A percentile compares a stretch with the other conserved stretches of the same genome.
phyloP scores from a whole-genome alignment of 495 filamentous ascomycete genomes.

The Penicillium egyptiacum region DNA sequence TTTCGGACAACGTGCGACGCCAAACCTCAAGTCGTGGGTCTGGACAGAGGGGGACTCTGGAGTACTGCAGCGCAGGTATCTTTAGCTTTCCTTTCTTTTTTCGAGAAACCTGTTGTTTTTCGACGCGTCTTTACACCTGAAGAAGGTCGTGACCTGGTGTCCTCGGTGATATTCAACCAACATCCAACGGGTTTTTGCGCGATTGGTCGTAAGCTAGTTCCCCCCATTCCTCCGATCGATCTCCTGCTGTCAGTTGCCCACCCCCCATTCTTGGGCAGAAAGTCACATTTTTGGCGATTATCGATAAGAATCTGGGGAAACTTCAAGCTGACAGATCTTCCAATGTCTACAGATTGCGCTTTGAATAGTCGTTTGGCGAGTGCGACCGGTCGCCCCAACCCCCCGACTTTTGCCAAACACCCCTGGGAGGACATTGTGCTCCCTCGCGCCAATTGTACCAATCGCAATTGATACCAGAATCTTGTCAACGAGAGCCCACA shows the following conservation, averaged over 20 bases:
- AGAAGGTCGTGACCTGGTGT: slow-evolving; percentile 29
- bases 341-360: slow-evolving; percentile 19
- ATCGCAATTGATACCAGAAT: slow-evolving; percentile 14
- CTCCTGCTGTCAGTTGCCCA: slow-evolving; percentile 44
- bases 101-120: slow-evolving; percentile 8
- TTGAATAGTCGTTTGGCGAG: slow-evolving; percentile 28
- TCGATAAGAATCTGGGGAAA: slow-evolving; percentile 19
- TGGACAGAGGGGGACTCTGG: slow-evolving; percentile 22
- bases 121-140: slow-evolving; percentile 48
- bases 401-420: slow-evolving; percentile 21
- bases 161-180: slow-evolving; percentile 6
- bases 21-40: slow-evolving; percentile 15
- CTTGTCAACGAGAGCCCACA: slow-evolving; percentile 12
- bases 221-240: slow-evolving; percentile 56
- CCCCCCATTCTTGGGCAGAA: slow-evolving; percentile 15
- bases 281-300: slow-evolving; percentile 26
- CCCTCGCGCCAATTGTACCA: slow-evolving; percentile 24
- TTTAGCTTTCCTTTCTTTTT: slow-evolving; percentile 20
- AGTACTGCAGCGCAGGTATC: slow-evolving; percentile 44
- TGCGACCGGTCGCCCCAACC: slow-evolving; percentile 32
- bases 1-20: slow-evolving; percentile 25
- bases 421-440: slow-evolving; percentile 25
- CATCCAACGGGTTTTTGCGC: slow-evolving; percentile 18
- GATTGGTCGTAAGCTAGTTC: slow-evolving; percentile 19
- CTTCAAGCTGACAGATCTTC: slow-evolving; percentile 18